phyloP scores from a whole-genome alignment of 805 yeast genomes.

The Hanseniaspora singularis region DNA sequence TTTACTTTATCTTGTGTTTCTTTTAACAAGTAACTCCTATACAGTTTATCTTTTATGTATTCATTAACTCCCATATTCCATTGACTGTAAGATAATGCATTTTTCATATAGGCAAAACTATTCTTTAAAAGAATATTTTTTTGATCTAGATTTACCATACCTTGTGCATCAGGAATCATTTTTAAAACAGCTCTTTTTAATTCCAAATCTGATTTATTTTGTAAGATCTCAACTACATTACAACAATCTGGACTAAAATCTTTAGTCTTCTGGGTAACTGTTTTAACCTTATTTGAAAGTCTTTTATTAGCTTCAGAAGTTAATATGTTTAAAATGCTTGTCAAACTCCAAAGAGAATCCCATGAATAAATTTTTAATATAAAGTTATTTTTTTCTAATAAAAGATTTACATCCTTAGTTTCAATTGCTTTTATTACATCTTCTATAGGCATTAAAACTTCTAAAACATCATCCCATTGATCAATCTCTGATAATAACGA shows the following conservation, averaged over 20 bases:
- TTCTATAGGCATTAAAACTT: background rate
- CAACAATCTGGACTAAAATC: background rate
- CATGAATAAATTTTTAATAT: background rate
- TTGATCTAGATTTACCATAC: background rate
- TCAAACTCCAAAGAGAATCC: background rate
- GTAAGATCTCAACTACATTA: background rate
- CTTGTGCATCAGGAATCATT: background rate
- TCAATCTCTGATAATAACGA: background rate
- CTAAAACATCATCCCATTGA: background rate
- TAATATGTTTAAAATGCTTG: background rate
- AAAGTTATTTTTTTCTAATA: background rate
- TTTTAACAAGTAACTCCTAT: background rate
- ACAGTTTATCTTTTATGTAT: slow-evolving; percentile 4
- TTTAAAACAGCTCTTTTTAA: background rate
- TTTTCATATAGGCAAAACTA: slow-evolving; percentile 1
- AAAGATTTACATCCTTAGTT: background rate
- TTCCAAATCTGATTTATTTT: slow-evolving; percentile 1
- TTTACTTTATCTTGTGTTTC: background rate
- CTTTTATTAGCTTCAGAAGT: background rate
- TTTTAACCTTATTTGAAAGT: background rate
- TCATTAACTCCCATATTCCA: slow-evolving; percentile 4
- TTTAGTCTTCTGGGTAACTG: background rate
- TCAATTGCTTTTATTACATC: too few relatives aligned
- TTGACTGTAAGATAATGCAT: background rate
- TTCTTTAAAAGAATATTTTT: background rate